Percentiles rank a stretch among this genome's conserved stretches.
Conservation (phyloP, 1,284 basidiomycete genomes). For the Apiotrichum sp. region DNA sequence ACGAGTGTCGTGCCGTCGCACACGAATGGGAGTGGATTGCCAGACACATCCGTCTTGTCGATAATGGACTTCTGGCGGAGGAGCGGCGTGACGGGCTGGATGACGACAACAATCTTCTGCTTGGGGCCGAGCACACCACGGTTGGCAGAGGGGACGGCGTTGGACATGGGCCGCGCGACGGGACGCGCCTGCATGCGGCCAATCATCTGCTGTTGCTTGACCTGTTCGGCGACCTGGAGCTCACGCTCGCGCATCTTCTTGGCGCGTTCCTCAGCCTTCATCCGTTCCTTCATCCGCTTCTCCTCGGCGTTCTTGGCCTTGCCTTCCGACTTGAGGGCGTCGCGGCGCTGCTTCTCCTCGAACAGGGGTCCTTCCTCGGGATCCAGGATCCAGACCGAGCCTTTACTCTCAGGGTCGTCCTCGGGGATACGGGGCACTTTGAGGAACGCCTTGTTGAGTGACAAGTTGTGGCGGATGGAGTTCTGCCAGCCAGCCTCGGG, state of each 20-base stretch:
- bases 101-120: slow-evolving; percentile 36
- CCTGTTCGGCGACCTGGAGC: slow-evolving; percentile 18
- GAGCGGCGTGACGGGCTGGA: slow-evolving; percentile 36
- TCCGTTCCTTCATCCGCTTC: slow-evolving; percentile 34
- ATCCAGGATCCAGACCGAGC: slow-evolving; percentile 82
- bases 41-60: slow-evolving; percentile 32
- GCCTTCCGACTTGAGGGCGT: slow-evolving; percentile 39
- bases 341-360: slow-evolving; percentile 43
- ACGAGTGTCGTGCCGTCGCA: slow-evolving; percentile 39
- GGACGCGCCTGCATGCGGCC: slow-evolving; percentile 12
- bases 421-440: slow-evolving; percentile 74
- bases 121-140: slow-evolving; percentile 31
- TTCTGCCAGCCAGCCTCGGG: slow-evolving; percentile 84
- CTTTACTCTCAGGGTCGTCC: slow-evolving; percentile 74
- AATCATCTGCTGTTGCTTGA: slow-evolving; percentile 16
- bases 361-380: slow-evolving; percentile 52
- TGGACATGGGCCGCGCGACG: slow-evolving; percentile 11
- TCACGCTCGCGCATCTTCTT: slow-evolving; percentile 31
- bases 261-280: slow-evolving; percentile 34
- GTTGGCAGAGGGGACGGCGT: slow-evolving; percentile 23
- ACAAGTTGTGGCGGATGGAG: slow-evolving; percentile 85
- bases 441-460: slow-evolving; percentile 77
- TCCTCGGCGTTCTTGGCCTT: slow-evolving; percentile 45
- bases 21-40: slow-evolving; percentile 39
- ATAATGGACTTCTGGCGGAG: slow-evolving; percentile 37